A percentile compares a stretch with the other conserved stretches of the same genome.
Evolutionary conservation across 805 yeast genomes (phyloP).

Genomic region (Sugiyamaella mastotermitis): DNA sequence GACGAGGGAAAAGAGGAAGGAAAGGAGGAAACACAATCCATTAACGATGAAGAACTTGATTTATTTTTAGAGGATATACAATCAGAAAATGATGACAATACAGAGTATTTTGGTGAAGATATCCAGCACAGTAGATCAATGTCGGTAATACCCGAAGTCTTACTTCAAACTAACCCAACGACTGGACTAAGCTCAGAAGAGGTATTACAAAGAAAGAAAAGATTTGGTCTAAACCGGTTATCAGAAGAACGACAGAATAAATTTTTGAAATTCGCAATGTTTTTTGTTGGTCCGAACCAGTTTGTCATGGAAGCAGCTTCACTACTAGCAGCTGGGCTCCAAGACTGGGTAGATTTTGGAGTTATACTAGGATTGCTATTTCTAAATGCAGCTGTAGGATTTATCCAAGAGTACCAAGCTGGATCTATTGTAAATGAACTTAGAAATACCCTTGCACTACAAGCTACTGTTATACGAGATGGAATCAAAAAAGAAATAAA

Average conservation of each 20-base stretch:
- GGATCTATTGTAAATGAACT: constrained; percentile 96
- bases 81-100: constrained; percentile 47
- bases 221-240: constrained; percentile 86
- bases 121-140: constrained; percentile 49
- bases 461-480: constrained; percentile 81
- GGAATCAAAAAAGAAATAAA: constrained; percentile 70
- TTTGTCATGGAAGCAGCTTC: constrained; percentile 98
- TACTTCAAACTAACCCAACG: constrained; percentile 74
- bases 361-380: constrained; percentile 83
- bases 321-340: constrained; percentile 88
- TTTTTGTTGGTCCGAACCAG: constrained; percentile 93
- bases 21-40: no score
- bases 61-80: constrained; percentile 59
- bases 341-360: constrained; percentile 99
- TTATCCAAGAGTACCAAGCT: constrained; percentile 95
- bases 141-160: constrained; percentile 80
- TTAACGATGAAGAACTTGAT: constrained; percentile 57
- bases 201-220: constrained; percentile 78
- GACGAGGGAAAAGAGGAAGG: no score
- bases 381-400: constrained; percentile 91
- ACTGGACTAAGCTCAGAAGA: constrained; percentile 74
- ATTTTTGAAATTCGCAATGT: constrained; percentile 72
- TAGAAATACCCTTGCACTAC: constrained; percentile 89
- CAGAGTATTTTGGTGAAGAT: constrained; percentile 24
- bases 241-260: constrained; percentile 76